Base-by-base conservation (phyloP, 441 rosid species). In the Hypseocharis bilobata region DNA sequence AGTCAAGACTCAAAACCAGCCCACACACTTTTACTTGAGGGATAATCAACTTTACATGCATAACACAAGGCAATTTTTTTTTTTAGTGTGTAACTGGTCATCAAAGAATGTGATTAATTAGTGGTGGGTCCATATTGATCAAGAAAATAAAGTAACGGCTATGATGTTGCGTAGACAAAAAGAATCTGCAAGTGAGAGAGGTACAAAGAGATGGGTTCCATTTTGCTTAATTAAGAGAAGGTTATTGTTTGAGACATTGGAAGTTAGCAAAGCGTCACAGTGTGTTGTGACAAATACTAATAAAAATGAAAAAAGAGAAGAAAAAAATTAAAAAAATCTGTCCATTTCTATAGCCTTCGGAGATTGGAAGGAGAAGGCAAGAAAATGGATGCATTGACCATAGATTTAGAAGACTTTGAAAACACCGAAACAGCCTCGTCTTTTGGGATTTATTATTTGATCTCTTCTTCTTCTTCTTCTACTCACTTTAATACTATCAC, bases 351-450 rank as follows among this genome's bases (percentile, higher is more conserved):
- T 40, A 62, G 86, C 72, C 83, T 68, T 62, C 69, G 77, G 79
- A 72, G 67, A 80, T 69, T 73, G 83, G 80, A 70, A 80, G 80
- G 76, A 71, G 80, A 62, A 63, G 77, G 85, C 80, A 72, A 75
- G 62, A 79, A n/a, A 57, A 78, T 71, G 91, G 86, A 77, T 75
- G 76, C 85, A 77, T 82, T 86, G 96, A 86, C 89, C 88, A 69
- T 54, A 72, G 82, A 80, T 72, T 73, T 72, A 61, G 62, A 16
- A 59, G 78, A 67, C 83, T 80, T 77, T 67, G 86, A 81, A 78
- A 73, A 73, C 83, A 73, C 82, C 76, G 79, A 71, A 80, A 71
- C 74, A 60, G 44, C 80, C 82, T 77, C 80, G 63, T 66, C 52
- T 66, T 19, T 75, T 29, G 62, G 23, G 69, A 70, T 60, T 78